A percentile compares a stretch with the other conserved stretches of the same genome.
These are phyloP conservation scores for Candida nitratophila DNA, from an alignment of 805 yeast species.

Conservation along the genomic window DNA sequence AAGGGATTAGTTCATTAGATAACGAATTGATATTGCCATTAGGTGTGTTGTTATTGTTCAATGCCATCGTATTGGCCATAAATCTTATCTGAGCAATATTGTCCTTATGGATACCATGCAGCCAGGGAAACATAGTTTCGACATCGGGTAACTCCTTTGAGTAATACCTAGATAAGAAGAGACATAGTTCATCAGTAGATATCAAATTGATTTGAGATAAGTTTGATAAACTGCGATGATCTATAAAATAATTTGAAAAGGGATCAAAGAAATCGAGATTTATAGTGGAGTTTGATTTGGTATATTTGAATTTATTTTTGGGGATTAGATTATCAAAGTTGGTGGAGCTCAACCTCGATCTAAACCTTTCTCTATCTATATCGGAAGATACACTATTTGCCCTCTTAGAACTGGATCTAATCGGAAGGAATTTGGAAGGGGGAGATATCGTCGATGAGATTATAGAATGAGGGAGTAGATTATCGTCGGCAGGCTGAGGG, in stretches of 20 bases:
- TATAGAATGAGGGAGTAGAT: not conserved
- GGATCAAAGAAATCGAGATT: slow-evolving; percentile 10
- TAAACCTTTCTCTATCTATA: slow-evolving; percentile 17
- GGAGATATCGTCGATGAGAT: not conserved
- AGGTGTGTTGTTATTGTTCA: not conserved
- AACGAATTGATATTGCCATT: not conserved
- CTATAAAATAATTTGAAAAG: slow-evolving; percentile 11
- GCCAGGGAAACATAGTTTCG: slow-evolving; percentile 77
- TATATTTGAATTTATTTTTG: not conserved
- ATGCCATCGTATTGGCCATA: slow-evolving; percentile 15
- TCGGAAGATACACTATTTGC: slow-evolving; percentile 23
- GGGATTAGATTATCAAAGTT: slow-evolving; percentile 7
- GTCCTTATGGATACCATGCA: slow-evolving; percentile 65
- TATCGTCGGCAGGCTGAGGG: not conserved
- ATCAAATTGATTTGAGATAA: slow-evolving; percentile 14
- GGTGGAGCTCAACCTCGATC: slow-evolving; percentile 18
- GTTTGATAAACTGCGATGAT: slow-evolving; percentile 10
- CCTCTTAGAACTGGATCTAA: slow-evolving; percentile 17
- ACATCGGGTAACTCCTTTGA: slow-evolving; percentile 50
- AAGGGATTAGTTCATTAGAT: slow-evolving; percentile 1
- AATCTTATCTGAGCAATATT: slow-evolving; percentile 49
- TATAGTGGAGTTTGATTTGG: not conserved
- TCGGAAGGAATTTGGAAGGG: not conserved
- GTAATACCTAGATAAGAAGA: slow-evolving; percentile 15
- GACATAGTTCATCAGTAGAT: slow-evolving; percentile 18